Evolutionary conservation across 2,329 filamentous ascomycete species (phyloP).

Genomic region (Pseudogymnoascus sp.): DNA sequence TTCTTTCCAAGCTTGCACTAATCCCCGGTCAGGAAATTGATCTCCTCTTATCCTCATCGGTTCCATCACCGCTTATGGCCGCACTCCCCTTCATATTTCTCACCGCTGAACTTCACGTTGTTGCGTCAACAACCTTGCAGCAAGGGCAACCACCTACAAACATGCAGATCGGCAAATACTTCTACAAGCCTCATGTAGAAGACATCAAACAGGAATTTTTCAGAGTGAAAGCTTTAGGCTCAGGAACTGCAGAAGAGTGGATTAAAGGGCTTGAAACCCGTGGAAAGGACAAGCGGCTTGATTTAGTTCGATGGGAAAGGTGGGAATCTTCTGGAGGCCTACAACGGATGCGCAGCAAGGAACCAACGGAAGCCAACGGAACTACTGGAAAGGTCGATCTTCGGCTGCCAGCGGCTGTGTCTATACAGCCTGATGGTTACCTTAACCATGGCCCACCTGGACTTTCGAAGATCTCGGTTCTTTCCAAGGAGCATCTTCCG

Average conservation of each 20-base stretch:
- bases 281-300: slow-evolving; percentile 51
- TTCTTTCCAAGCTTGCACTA: slow-evolving; percentile 15
- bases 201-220: slow-evolving; percentile 54
- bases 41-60: slow-evolving; percentile 52
- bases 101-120: slow-evolving; percentile 50
- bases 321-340: slow-evolving; percentile 32
- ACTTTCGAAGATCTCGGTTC: not conserved
- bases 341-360: slow-evolving; percentile 17
- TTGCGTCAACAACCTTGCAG: slow-evolving; percentile 48
- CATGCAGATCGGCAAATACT: slow-evolving; percentile 55
- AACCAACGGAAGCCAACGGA: not conserved
- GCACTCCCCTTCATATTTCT: slow-evolving; percentile 63
- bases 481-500: not conserved
- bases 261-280: slow-evolving; percentile 61
- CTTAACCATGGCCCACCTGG: not conserved
- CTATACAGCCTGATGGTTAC: not conserved
- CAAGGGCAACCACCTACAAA: slow-evolving; percentile 38
- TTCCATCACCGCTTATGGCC: slow-evolving; percentile 52
- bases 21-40: slow-evolving; percentile 55
- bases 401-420: not conserved
- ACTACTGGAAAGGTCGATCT: not conserved
- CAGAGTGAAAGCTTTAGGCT: slow-evolving; percentile 56
- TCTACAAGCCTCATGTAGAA: slow-evolving; percentile 53
- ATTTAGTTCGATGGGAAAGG: slow-evolving; percentile 65
- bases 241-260: slow-evolving; percentile 67